Evolutionary conservation across 2,329 filamentous ascomycete species (phyloP), one percentile per base, ranked within the genome.

Genomic region (Verticillium alfalfae): DNA sequence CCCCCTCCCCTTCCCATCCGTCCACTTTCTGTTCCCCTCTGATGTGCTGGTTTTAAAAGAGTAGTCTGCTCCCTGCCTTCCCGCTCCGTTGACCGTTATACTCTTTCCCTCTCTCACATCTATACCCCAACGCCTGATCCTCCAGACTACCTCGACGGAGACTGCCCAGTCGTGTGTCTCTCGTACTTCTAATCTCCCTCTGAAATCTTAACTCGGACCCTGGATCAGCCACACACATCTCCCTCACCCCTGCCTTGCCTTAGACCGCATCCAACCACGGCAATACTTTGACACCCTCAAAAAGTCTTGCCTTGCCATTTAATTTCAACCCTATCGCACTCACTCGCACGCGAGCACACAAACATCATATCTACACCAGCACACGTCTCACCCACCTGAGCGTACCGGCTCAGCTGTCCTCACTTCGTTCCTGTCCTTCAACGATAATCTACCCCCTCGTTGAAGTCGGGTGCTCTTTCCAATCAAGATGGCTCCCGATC

Each of bases 401-500:
- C 36, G 55, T 18, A 8, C 37, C 38, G 31, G 38, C 12, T 16
- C 39, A 18, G 16, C 18, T 15, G 26, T 10, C 13, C 13, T 15
- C 16, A 31, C 26, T 18, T 22, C 45, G 3, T 3, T 15, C 18
- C 9, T 12, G 37, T 18, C 39, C 57, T 15, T 36, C 18, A 34
- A 39, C 57, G 13, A 13, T n/a, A 6, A 2, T 4, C 45, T 12
- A 9, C n/a, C 22, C 8, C 13, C n/a, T 52, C 22, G 45, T 52
- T 52, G 45, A 52, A 31, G 26, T 31, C 45, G 45, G 45, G 45
- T 52, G 45, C 18, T 26, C 6, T 52, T 18, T 4, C n/a, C 9
- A 10, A 22, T 8, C 45, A 59, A 16, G n/a, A 90, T 92, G 89
- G 84, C 88, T 66, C 89, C 89, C 58, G 89, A 92, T 76, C 82